Evolutionary conservation across 305 asterid species (phyloP).

Genomic region (Fraxinus albicans): DNA sequence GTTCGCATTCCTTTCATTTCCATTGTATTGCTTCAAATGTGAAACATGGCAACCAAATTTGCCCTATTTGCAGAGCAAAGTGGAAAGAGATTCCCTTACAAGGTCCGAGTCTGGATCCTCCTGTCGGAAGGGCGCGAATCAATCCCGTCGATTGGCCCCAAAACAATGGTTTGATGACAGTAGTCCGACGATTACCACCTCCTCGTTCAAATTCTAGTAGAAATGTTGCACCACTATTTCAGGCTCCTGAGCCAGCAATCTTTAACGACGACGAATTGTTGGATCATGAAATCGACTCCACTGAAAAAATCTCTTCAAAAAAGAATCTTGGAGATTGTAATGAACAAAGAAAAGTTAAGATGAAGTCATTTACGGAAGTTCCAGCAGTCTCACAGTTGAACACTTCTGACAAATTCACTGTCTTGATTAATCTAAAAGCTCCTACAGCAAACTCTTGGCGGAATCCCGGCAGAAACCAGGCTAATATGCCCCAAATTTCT

Average conservation of each 20-base stretch:
- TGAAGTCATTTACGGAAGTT: conserved; percentile 68
- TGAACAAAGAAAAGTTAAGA: conserved; percentile 39
- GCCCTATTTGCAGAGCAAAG: conserved; percentile 87
- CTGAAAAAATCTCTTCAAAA: conserved; percentile 29
- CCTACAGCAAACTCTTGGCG: conserved; percentile 56
- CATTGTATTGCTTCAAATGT: conserved; percentile 83
- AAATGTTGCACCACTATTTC: conserved; percentile 37
- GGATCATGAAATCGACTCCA: conserved; percentile 40
- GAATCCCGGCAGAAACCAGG: conserved; percentile 24
- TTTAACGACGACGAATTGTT: conserved; percentile 77
- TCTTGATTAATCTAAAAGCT: conserved; percentile 73
- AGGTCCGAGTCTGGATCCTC: conserved; percentile 51
- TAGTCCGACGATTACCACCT: conserved; percentile 57
- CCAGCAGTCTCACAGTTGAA: conserved; percentile 47
- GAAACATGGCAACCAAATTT: conserved; percentile 77
- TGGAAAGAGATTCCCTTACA: conserved; percentile 81
- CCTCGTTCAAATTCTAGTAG: conserved; percentile 58
- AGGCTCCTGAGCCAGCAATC: conserved; percentile 67
- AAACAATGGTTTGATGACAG: conserved; percentile 50
- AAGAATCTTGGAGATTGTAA: conserved; percentile 20
- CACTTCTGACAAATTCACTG: conserved; percentile 43
- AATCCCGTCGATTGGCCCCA: conserved; percentile 58
- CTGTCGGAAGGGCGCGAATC: conserved; percentile 41
- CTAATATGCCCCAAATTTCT: conserved; percentile 30
- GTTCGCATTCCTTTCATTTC: conserved; percentile 88